A percentile compares a stretch with the other conserved stretches of the same genome.
These are phyloP conservation scores for Aureobasidium sp. DNA, from an alignment of 2,329 filamentous ascomycete species.

Conservation along the genomic window DNA sequence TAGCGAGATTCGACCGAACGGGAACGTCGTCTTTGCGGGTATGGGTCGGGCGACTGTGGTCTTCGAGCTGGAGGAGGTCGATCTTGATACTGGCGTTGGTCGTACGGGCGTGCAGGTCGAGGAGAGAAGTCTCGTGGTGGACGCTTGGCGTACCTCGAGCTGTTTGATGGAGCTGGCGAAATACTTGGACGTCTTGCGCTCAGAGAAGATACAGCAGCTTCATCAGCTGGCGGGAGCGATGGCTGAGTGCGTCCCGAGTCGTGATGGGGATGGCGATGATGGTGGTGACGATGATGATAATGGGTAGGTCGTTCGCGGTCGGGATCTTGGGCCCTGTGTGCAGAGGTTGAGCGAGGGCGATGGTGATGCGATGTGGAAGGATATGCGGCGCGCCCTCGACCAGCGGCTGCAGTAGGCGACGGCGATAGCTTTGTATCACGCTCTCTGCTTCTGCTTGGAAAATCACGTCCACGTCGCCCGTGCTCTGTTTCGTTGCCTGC, in stretches of 20 bases:
- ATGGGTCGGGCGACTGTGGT: slow-evolving; percentile 29
- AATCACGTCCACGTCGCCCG: slow-evolving; percentile 13
- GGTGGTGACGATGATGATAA: slow-evolving; percentile 6
- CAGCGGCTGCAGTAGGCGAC: slow-evolving; percentile 5
- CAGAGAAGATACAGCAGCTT: background rate
- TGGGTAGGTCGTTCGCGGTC: background rate
- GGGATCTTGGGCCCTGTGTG: background rate
- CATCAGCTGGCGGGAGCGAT: background rate
- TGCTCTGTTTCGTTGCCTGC: slow-evolving; percentile 13
- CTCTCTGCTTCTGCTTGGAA: slow-evolving; percentile 12
- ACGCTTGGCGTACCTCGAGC: slow-evolving; percentile 6
- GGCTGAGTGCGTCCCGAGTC: background rate
- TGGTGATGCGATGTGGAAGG: slow-evolving; percentile 9
- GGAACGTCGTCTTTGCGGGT: slow-evolving; percentile 33
- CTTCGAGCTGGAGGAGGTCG: slow-evolving; percentile 16
- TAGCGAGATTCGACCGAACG: slow-evolving; percentile 34
- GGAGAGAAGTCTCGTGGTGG: slow-evolving; percentile 4
- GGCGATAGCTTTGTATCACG: slow-evolving; percentile 9
- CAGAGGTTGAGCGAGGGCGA: slow-evolving; percentile 12
- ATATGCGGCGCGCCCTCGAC: slow-evolving; percentile 6
- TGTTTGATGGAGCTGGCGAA: slow-evolving; percentile 6
- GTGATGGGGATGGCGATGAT: slow-evolving; percentile 4
- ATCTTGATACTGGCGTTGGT: background rate
- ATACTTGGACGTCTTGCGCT: slow-evolving; percentile 1
- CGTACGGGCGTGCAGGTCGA: background rate